phyloP scores from a whole-genome alignment of 2,329 filamentous ascomycete genomes.

The Cadophora malorum region DNA sequence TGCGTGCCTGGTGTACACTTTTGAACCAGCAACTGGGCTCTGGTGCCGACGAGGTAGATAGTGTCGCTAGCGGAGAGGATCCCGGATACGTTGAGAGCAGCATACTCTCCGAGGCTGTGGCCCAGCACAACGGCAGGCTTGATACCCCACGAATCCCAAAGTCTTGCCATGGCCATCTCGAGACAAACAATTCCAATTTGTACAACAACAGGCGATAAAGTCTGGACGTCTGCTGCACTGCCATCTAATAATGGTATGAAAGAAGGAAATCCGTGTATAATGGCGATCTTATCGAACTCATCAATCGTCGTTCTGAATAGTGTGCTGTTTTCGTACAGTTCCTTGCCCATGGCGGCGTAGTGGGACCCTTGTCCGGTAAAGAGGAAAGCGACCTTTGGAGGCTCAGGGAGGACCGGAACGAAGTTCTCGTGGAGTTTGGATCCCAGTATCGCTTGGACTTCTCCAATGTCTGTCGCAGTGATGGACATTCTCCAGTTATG shows the following conservation, averaged over 20 bases:
- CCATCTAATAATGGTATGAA: slow-evolving; percentile 49
- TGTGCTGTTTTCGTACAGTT: slow-evolving; percentile 48
- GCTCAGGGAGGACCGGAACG: slow-evolving; percentile 43
- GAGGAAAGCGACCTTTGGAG: slow-evolving; percentile 42
- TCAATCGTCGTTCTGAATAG: slow-evolving; percentile 39
- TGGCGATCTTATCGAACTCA: slow-evolving; percentile 38
- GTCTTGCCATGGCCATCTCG: slow-evolving; percentile 60
- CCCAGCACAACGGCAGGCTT: slow-evolving; percentile 61
- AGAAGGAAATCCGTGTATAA: slow-evolving; percentile 39
- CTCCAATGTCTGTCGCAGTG: slow-evolving; percentile 49
- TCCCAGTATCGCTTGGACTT: slow-evolving; percentile 56
- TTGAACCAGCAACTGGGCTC: slow-evolving; percentile 53
- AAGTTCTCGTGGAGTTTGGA: slow-evolving; percentile 53
- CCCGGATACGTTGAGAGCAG: slow-evolving; percentile 72
- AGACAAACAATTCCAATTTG: slow-evolving; percentile 62
- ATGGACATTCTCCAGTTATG: slow-evolving; percentile 62
- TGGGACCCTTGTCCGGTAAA: slow-evolving; percentile 55
- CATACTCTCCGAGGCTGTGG: slow-evolving; percentile 75
- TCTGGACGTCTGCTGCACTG: slow-evolving; percentile 48
- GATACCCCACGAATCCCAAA: slow-evolving; percentile 64
- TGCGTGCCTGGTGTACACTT: slow-evolving; percentile 30
- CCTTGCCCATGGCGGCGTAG: slow-evolving; percentile 42
- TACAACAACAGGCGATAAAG: slow-evolving; percentile 56
- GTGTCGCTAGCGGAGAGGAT: slow-evolving; percentile 74
- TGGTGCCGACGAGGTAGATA: slow-evolving; percentile 72